phyloP scores from a whole-genome alignment of 2,329 filamentous ascomycete species.

The Cordyceps cicadae region DNA sequence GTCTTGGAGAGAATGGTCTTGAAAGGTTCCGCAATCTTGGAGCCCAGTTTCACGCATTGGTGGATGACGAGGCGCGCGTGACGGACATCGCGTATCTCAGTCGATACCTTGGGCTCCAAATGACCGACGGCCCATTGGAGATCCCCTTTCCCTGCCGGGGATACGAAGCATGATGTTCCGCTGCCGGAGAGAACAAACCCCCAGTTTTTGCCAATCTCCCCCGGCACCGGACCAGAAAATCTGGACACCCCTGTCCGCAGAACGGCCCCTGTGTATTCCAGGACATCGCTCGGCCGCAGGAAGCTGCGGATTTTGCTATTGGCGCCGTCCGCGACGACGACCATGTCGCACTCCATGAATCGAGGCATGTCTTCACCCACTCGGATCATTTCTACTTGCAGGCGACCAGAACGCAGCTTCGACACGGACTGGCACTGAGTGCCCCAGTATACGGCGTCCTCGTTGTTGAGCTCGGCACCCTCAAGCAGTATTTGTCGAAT shows the following conservation, averaged over 20 bases:
- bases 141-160: constrained; percentile 32
- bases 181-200: constrained; percentile 30
- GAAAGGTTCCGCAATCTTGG: constrained; percentile 31
- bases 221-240: constrained; percentile 27
- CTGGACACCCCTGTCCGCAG: constrained; percentile 29
- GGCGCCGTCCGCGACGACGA: constrained; percentile 38
- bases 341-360: constrained; percentile 29
- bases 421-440: constrained; percentile 19
- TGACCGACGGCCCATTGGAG: constrained; percentile 36
- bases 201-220: constrained; percentile 30
- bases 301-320: constrained; percentile 31
- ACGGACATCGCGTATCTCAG: constrained; percentile 14
- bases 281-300: constrained; percentile 30
- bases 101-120: constrained; percentile 16
- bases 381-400: constrained; percentile 17
- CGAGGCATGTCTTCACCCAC: constrained; percentile 5
- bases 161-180: constrained; percentile 35
- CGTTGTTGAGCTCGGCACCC: constrained; percentile 13
- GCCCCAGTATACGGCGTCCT: constrained; percentile 20
- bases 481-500: constrained; percentile 28
- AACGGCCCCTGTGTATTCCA: constrained; percentile 32
- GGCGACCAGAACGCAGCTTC: constrained; percentile 17
- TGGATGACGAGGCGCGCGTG: constrained; percentile 24
- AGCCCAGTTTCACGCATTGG: constrained; percentile 25
- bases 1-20: constrained; percentile 30